Evolutionary conservation across 148 eudicot species (phyloP).

Genomic region (Linanthus parryae): DNA sequence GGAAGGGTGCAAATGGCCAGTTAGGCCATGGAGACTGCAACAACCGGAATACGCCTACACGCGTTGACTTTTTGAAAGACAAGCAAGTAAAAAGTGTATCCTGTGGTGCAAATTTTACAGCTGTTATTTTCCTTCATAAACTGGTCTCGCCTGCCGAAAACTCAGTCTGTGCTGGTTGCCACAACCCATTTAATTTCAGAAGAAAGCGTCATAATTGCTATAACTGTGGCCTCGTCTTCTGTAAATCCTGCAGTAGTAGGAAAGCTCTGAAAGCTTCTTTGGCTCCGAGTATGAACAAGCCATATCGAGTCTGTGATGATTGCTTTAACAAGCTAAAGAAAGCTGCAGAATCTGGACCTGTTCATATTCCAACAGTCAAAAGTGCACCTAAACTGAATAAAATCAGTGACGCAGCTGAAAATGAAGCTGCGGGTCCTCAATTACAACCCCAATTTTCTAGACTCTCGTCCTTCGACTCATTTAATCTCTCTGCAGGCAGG

Average conservation of each 20-base stretch:
- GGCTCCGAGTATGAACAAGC: conserved; percentile 73
- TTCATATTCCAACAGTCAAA: conserved; percentile 41
- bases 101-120: conserved; percentile 81
- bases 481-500: conserved; percentile 39
- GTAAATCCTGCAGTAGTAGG: conserved; percentile 72
- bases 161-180: conserved; percentile 75
- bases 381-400: conserved; percentile 33
- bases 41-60: conserved; percentile 50
- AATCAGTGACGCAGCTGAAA: conserved; percentile 41
- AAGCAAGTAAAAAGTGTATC: conserved; percentile 69
- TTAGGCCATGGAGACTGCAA: conserved; percentile 81
- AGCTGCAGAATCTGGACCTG: conserved; percentile 30
- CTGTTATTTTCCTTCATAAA: conserved; percentile 74
- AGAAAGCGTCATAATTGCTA: conserved; percentile 93
- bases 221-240: conserved; percentile 88
- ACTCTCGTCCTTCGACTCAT: conserved; percentile 38
- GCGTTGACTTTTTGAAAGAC: conserved; percentile 57
- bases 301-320: conserved; percentile 91
- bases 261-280: conserved; percentile 79
- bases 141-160: conserved; percentile 57
- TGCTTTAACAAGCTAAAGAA: conserved; percentile 70
- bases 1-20: conserved; percentile 81
- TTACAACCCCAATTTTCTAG: conserved; percentile 31
- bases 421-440: conserved; percentile 35
- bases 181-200: conserved; percentile 62